Conservation (phyloP, 2,329 filamentous ascomycete species). For the Clarireedia homoeocarpa region DNA sequence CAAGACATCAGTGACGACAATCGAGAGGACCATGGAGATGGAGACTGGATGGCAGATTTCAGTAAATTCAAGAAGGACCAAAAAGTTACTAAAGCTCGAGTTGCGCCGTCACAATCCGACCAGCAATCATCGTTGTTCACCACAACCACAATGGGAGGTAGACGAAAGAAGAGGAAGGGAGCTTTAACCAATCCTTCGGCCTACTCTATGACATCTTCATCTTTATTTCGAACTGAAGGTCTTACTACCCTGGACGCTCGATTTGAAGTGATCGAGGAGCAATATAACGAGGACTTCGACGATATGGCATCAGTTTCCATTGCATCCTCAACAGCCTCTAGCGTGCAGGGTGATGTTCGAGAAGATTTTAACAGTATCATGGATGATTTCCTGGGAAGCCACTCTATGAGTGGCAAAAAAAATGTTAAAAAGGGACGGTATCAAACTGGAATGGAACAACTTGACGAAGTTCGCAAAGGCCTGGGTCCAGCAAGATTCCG, state of each 20-base stretch:
- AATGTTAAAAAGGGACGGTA: slow-evolving; percentile 72
- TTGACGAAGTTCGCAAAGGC: slow-evolving; percentile 80
- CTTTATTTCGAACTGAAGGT: slow-evolving; percentile 79
- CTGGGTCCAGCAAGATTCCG: slow-evolving; percentile 67
- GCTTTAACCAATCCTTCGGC: slow-evolving; percentile 79
- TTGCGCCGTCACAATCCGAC: slow-evolving; percentile 48
- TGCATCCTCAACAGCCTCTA: slow-evolving; percentile 58
- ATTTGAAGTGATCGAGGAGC: slow-evolving; percentile 85
- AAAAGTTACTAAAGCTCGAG: slow-evolving; percentile 37
- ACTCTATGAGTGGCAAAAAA: slow-evolving; percentile 65
- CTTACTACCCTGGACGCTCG: slow-evolving; percentile 77
- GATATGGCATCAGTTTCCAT: slow-evolving; percentile 55
- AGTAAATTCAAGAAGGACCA: slow-evolving; percentile 87
- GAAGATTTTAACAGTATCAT: slow-evolving; percentile 83
- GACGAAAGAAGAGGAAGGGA: slow-evolving; percentile 90
- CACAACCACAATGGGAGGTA: slow-evolving; percentile 69
- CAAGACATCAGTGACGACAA: slow-evolving; percentile 42
- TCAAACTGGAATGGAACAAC: slow-evolving; percentile 74
- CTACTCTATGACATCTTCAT: slow-evolving; percentile 89
- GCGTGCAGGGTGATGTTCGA: slow-evolving; percentile 59
- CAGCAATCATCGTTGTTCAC: slow-evolving; percentile 65
- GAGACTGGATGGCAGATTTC: slow-evolving; percentile 88
- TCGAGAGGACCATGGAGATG: slow-evolving; percentile 55
- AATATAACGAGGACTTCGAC: slow-evolving; percentile 59
- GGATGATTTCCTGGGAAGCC: slow-evolving; percentile 81